These are phyloP conservation scores for Aspergillus fructus DNA, from an alignment of 2,329 filamentous ascomycete genomes.

Conservation along the genomic window DNA sequence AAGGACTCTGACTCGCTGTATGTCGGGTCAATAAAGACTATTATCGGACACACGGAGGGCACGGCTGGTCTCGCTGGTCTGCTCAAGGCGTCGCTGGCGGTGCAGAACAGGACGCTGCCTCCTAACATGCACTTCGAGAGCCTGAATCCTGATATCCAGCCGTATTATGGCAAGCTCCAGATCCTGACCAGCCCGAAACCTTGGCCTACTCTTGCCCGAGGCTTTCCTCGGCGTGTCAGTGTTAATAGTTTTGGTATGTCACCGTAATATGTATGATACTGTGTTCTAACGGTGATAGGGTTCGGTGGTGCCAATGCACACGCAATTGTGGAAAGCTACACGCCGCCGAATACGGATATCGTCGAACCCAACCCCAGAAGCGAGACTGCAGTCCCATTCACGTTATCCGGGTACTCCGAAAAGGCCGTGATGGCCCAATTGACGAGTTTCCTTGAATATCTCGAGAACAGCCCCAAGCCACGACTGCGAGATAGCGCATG, in stretches of 20 bases:
- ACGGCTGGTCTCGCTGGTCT: conserved; percentile 28
- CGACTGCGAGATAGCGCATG: not conserved
- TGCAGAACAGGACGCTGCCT: not conserved
- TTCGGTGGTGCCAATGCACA: conserved; percentile 17
- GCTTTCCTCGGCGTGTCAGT: not conserved
- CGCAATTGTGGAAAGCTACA: conserved; percentile 11
- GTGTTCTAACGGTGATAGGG: not conserved
- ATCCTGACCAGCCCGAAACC: not conserved
- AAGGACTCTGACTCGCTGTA: conserved; percentile 2
- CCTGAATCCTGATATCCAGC: not conserved
- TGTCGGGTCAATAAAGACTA: conserved; percentile 26
- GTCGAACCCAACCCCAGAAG: not conserved
- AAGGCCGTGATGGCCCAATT: not conserved
- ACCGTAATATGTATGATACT: not conserved
- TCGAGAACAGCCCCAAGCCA: not conserved
- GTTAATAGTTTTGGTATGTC: conserved; percentile 1
- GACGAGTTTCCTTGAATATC: not conserved
- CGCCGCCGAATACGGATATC: not conserved
- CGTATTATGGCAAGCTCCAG: not conserved
- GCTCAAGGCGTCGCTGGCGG: conserved; percentile 14
- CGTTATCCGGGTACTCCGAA: not conserved
- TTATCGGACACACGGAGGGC: conserved; percentile 29
- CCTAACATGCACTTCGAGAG: conserved; percentile 1
- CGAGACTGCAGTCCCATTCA: not conserved
- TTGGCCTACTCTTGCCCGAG: not conserved